A percentile compares a stretch with the other conserved stretches of the same genome.
These are phyloP conservation scores for Dictyostelium firmibasis DNA, from an alignment of 78 protist species.

Conservation along the genomic window DNA sequence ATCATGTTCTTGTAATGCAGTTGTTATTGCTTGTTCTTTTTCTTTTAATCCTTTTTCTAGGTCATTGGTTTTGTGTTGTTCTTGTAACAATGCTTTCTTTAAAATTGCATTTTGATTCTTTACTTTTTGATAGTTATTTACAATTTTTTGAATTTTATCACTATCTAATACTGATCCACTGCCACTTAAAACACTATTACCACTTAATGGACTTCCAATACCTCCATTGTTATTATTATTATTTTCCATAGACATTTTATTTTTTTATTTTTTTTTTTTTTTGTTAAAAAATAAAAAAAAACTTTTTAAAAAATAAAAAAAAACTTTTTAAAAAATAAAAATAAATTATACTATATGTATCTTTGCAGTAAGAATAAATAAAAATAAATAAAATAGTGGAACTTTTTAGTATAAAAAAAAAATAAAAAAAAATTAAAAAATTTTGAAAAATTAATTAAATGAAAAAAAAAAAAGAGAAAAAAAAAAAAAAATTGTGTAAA, in stretches of 20 bases:
- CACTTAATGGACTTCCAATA: neutral
- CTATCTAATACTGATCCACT: conserved; percentile 2
- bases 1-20: conserved; percentile 69
- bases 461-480: too few species aligned
- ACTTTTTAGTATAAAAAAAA: neutral
- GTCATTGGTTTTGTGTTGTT: conserved; percentile 61
- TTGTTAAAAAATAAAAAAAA: too few species aligned
- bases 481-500: too few species aligned
- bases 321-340: too few species aligned
- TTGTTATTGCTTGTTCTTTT: conserved; percentile 41
- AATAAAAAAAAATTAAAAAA: neutral
- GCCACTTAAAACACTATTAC: neutral
- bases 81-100: conserved; percentile 58
- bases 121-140: conserved; percentile 49
- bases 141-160: conserved; percentile 54
- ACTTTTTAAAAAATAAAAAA: too few species aligned
- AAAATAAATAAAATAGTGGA: too few species aligned
- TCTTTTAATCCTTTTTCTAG: conserved; percentile 32
- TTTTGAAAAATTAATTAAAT: too few species aligned
- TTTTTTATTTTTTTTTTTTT: too few species aligned
- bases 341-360: too few species aligned
- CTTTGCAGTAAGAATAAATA: neutral
- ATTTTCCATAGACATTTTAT: neutral
- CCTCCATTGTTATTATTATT: neutral
- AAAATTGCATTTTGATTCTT: conserved; percentile 57